Base-by-base conservation (phyloP, 108 stramenopile species). In the Pseudonitzschia multistriata region DNA sequence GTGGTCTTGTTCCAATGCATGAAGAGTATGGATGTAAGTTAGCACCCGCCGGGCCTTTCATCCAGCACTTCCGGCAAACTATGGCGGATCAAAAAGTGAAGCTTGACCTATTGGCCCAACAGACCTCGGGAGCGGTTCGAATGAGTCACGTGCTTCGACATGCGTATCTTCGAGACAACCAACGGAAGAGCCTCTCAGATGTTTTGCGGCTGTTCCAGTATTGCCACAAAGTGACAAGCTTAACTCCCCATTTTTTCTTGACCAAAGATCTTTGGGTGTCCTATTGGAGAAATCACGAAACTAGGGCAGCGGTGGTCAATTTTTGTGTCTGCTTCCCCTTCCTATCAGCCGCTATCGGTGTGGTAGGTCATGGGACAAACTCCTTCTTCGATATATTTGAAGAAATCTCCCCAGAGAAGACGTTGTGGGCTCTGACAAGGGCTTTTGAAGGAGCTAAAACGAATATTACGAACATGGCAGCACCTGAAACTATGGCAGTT, bases 231-330 rank as follows among this genome's bases (percentile, higher is more conserved):
- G 21, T 71, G 5, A 66, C 70, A 14, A 66, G 76, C 35, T 28
- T 63, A 29, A 77, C 76, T 6, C 36, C 54, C 27, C 66, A 67
- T 10, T 67, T 71, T 37, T 29, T 71, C 1, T 24, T 47, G 50
- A 61, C 45, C 48, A 66, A 71, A 40, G 67, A 77, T 13, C 25
- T 54, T 30, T 77, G 70, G 70, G 33, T 35, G 7, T 29, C 76
- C 2, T 71, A 66, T 29, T 71, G 29, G 59, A 30, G 68, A 36
- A 45, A 63, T 11, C 22, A 62, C 37, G 70, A 71, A 60, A 49
- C 48, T n/a, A 54, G 59, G 21, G 76, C 70, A n/a, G 49, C 49
- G 35, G 61, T 77, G 17, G 40, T 62, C 28, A 77, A 77, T 49
- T 62, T 62, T 35, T 49, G 64, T 11, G 66, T 67, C 19, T 56